A percentile compares a stretch with the other conserved stretches of the same genome.
Conservation (phyloP, 495 filamentous ascomycete genomes). For the Trichoderma asperelloides region DNA sequence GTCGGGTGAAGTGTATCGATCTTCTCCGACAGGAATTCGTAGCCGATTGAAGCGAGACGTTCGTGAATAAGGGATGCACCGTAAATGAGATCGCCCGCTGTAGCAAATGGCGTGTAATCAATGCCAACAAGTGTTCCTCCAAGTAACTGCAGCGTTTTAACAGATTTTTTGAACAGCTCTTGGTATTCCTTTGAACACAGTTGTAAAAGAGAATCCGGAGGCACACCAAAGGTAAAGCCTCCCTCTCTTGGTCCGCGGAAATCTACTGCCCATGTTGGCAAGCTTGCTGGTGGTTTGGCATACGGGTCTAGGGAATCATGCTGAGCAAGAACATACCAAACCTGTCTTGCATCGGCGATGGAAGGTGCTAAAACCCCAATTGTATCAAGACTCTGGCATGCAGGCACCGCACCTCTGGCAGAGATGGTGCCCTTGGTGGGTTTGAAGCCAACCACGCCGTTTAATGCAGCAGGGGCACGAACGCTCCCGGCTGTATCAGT, state of each 20-base stretch:
- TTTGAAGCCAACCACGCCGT: constrained; percentile 59
- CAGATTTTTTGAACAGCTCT: constrained; percentile 35
- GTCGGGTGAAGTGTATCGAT: constrained; percentile 22
- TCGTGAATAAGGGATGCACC: constrained; percentile 48
- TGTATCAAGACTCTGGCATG: constrained; percentile 54
- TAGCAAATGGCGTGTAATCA: constrained; percentile 47
- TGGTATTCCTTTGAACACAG: constrained; percentile 37
- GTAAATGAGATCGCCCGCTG: constrained; percentile 49
- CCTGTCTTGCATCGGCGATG: constrained; percentile 41
- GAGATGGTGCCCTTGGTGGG: constrained; percentile 57
- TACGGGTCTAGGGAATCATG: constrained; percentile 48
- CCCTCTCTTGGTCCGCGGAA: constrained; percentile 35
- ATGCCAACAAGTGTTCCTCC: constrained; percentile 39
- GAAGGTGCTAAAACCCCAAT: constrained; percentile 47
- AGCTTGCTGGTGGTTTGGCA: constrained; percentile 35
- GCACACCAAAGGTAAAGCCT: constrained; percentile 46
- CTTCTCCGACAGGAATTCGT: constrained; percentile 34
- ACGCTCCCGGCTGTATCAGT: constrained; percentile 62
- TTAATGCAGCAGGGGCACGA: constrained; percentile 53
- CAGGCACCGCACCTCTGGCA: constrained; percentile 48
- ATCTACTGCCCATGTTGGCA: constrained; percentile 39
- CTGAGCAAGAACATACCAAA: constrained; percentile 47
- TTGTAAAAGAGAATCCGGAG: constrained; percentile 36
- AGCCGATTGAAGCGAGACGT: constrained; percentile 45
- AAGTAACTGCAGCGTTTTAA: constrained; percentile 32